These are phyloP conservation scores for Talaromyces atroroseus DNA, from an alignment of 2,329 filamentous ascomycete genomes.

Conservation along the genomic window DNA sequence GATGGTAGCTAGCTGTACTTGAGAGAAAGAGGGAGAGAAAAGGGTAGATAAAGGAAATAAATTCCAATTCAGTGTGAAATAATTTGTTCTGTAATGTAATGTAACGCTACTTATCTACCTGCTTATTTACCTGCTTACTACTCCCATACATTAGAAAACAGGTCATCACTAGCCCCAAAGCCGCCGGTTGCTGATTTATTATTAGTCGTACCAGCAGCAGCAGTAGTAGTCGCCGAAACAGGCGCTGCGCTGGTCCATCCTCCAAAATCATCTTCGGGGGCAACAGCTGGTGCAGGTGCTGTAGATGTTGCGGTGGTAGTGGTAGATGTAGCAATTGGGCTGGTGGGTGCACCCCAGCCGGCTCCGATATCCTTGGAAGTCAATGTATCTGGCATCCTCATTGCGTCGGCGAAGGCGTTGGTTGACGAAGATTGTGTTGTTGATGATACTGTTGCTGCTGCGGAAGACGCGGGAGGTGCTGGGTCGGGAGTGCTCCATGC, in stretches of 20 bases:
- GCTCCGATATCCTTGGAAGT: slow-evolving; percentile 60
- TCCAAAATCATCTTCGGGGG: slow-evolving; percentile 91
- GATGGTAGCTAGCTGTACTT: too few species aligned
- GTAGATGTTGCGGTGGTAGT: slow-evolving; percentile 22
- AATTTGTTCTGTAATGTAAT: background rate
- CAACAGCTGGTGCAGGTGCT: slow-evolving; percentile 53
- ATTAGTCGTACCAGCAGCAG: slow-evolving; percentile 19
- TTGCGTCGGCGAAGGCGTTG: slow-evolving; percentile 15
- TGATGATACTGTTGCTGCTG: slow-evolving; percentile 12
- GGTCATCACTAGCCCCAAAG: slow-evolving; percentile 66
- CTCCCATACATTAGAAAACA: slow-evolving; percentile 96
- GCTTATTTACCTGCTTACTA: slow-evolving; percentile 36
- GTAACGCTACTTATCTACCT: background rate
- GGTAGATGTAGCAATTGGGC: slow-evolving; percentile 13
- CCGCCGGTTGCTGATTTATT: slow-evolving; percentile 48
- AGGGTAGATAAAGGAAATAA: background rate
- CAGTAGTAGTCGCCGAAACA: slow-evolving; percentile 39
- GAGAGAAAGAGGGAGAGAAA: background rate
- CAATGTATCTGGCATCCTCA: slow-evolving; percentile 42
- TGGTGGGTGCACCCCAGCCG: slow-evolving; percentile 53
- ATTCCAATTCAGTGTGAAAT: background rate
- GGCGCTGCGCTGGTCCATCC: slow-evolving; percentile 79
- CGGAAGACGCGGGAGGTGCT: slow-evolving; percentile 41
- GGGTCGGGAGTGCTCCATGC: slow-evolving; percentile 70
- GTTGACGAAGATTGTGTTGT: background rate